Evolutionary conservation across 2,329 filamentous ascomycete species (phyloP).

Genomic region (Rosellinia necatrix): DNA sequence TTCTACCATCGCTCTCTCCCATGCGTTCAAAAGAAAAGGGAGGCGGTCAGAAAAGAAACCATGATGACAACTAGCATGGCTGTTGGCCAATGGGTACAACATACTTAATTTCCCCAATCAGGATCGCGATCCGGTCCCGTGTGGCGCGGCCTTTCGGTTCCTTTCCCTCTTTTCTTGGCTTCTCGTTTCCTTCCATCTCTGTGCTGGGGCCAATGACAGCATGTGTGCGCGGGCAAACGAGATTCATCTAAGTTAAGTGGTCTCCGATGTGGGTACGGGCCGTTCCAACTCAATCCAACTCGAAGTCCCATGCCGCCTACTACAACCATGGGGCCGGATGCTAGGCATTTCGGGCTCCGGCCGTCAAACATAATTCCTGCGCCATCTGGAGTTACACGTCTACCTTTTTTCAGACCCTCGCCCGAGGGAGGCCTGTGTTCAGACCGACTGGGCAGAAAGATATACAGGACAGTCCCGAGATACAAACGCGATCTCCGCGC

Average conservation of each 20-base stretch:
- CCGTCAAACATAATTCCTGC: neutral
- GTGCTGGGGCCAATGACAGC: neutral
- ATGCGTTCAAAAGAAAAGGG: conserved; percentile 9
- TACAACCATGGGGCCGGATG: conserved; percentile 14
- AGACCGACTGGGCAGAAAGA: neutral
- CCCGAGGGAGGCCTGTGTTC: neutral
- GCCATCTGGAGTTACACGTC: neutral
- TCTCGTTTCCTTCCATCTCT: neutral
- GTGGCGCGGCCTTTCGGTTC: neutral
- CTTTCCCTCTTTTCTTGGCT: neutral
- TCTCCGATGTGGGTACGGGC: neutral
- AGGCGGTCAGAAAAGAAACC: conserved; percentile 18
- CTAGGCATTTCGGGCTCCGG: neutral
- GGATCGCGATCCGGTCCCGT: neutral
- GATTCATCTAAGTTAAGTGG: conserved; percentile 6
- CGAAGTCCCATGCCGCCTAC: conserved; percentile 9
- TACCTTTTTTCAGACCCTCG: neutral
- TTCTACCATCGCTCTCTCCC: neutral
- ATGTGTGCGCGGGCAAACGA: conserved; percentile 8
- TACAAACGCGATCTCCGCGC: conserved; percentile 1
- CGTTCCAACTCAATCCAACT: conserved; percentile 8
- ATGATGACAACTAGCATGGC: neutral
- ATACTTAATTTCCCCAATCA: neutral
- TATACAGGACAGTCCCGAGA: neutral
- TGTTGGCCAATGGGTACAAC: neutral